Evolutionary conservation across 2,329 filamentous ascomycete species (phyloP), one percentile per base, ranked within the genome.

Genomic region (Aphanoascus verrucosus): DNA sequence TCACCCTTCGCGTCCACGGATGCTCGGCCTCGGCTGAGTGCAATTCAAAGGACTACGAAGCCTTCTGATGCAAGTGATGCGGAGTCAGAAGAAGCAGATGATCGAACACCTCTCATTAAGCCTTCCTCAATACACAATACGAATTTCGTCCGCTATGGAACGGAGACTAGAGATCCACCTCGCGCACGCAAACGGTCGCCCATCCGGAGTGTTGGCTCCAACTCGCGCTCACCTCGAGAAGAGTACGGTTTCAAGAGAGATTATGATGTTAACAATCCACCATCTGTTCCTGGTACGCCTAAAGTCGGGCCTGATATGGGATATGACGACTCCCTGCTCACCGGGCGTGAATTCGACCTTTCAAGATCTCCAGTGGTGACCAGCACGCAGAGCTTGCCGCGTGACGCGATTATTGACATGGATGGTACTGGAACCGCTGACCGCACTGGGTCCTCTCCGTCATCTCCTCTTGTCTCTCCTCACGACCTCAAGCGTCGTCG

Each of bases 221-320:
- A n/a, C 6, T 17, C 45, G 9, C 52, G 46, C 56, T 44, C 53
- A 11, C 23, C 38, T 9, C n/a, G 15, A 11, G 45, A 49, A 5
- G 44, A 40, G 12, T 49, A 50, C 17, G 53, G 49, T 31, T 37
- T 49, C 12, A 55, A 65, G 41, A 64, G 64, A 7, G 74, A 76
- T 45, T 81, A 81, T 67, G 77, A 83, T 70, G 75, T 84, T 58
- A 84, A 84, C 64, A 83, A 84, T 57, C 81, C 81, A 9, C 81
- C 81, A 0, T 84, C 81, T 0, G 73, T 82, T 20, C 81, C 81
- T 1, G 73, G 72, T 2, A 81, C 79, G 49, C 81, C 81, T 0
- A 74, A 74, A 44, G 59, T 79, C 35, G 76, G 77, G 4, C 67
- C 74, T 1, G 73, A 77, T 3, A 71, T 76, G 60, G 71, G 70